A percentile compares a stretch with the other conserved stretches of the same genome.
phyloP scores from a whole-genome alignment of 1,284 basidiomycete genomes.

The Sphagnurus paluster region DNA sequence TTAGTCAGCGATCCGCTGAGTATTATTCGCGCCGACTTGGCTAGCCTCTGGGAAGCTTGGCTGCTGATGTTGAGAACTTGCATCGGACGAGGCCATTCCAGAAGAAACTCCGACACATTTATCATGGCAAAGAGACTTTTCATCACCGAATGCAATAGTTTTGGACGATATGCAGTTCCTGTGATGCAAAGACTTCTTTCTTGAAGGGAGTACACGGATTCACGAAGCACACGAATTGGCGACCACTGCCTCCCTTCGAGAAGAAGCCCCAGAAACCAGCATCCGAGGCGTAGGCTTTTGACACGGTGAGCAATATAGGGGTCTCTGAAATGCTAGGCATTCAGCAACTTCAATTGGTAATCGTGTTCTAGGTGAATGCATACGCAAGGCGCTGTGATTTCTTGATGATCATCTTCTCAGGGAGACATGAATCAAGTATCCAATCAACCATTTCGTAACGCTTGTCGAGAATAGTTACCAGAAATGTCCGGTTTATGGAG shows the following conservation, averaged over 20 bases:
- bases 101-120: constrained; percentile 29
- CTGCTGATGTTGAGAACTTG: constrained; percentile 27
- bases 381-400: constrained; percentile 31
- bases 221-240: not conserved
- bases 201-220: no score
- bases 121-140: constrained; percentile 32
- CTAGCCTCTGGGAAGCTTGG: constrained; percentile 25
- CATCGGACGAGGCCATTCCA: constrained; percentile 35
- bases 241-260: constrained; percentile 23
- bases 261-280: constrained; percentile 39
- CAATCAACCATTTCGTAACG: constrained; percentile 32
- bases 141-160: constrained; percentile 28
- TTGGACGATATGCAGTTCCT: constrained; percentile 3
- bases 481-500: constrained; percentile 31
- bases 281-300: constrained; percentile 30
- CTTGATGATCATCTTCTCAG: constrained; percentile 25
- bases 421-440: constrained; percentile 27
- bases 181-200: not conserved
- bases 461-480: constrained; percentile 27
- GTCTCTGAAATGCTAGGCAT: constrained; percentile 20
- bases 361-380: not conserved
- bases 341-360: not conserved
- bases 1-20: no score
- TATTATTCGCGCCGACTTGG: no score
- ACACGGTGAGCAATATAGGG: constrained; percentile 31